Base-by-base conservation (phyloP, 2,329 filamentous ascomycete species). In the Dryadomyces quercivorus region DNA sequence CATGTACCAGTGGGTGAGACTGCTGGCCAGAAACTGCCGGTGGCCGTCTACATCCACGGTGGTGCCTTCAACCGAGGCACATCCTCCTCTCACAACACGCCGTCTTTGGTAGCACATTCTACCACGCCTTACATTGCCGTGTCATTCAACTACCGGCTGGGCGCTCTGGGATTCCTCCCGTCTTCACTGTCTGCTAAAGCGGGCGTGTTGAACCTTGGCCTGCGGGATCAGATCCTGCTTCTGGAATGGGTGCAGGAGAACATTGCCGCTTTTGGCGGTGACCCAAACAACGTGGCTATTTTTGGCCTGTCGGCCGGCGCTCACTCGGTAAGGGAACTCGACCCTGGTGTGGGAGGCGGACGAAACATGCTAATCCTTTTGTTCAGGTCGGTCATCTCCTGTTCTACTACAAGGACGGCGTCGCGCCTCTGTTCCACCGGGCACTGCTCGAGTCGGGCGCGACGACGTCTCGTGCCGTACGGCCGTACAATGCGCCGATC, bases 101-200 rank as follows among this genome's bases (percentile, higher is more conserved):
- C 36, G 2, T 45, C 44, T 12, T 8, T 55, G n/a, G 15, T 52
- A 7, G 44, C 50, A 3, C 5, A 45, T 10, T 43, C 54, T 10
- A 22, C 34, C n/a, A 50, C 18, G 36, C 50, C 54, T 4, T 55
- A 52, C 16, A 16, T 55, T n/a, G 50, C 20, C 7, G 54, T 55
- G 10, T 44, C 54, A 1, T 55, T 55, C 50, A 52, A 52, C 50
- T 74, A 81, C 62, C 72, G 80, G 9, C 70, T 82, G 43, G 74
- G 75, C 9, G 75, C 76, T 4, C 71, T 84, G 61, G 83, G 83
- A 0, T 85, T 86, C 62, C 62, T 85, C n/a, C 72, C 73, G 22
- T 81, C 66, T 53, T 64, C 61, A 10, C 63, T 80, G 55, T 71
- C 75, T 55, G 22, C 34, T 31, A 26, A 48, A 34, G 50, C 52